phyloP scores from a whole-genome alignment of 1,139 yeast species.

The Blastobotrys elegans region DNA sequence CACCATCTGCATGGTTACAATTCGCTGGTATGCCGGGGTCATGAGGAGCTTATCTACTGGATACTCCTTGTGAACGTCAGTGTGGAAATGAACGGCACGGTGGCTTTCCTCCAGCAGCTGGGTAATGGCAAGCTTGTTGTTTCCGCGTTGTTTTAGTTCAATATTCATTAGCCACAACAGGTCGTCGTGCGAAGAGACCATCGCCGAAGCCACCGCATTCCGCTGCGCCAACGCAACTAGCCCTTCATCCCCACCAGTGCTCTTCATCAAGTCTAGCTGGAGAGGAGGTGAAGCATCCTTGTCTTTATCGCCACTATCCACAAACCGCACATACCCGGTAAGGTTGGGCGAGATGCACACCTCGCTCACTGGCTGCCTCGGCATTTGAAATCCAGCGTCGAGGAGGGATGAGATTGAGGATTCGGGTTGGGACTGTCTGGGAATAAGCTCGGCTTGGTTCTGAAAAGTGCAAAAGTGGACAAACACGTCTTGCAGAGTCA shows the following conservation, averaged over 20 bases:
- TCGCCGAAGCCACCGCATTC: slow-evolving; percentile 64
- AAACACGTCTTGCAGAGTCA: slow-evolving; percentile 24
- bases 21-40: slow-evolving; percentile 66
- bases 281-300: no score
- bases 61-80: slow-evolving; percentile 58
- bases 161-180: slow-evolving; percentile 49
- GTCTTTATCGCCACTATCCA: slow-evolving; percentile 7
- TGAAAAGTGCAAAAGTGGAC: slow-evolving; percentile 19
- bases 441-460: slow-evolving; percentile 20
- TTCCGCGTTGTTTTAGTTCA: slow-evolving; percentile 4
- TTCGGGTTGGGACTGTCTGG: slow-evolving; percentile 18
- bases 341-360: slow-evolving; percentile 34
- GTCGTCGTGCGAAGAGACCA: slow-evolving; percentile 63
- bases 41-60: slow-evolving; percentile 67
- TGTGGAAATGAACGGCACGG: slow-evolving; percentile 60
- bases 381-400: slow-evolving; percentile 52
- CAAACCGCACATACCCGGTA: slow-evolving; percentile 43
- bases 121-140: slow-evolving; percentile 14
- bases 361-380: slow-evolving; percentile 3
- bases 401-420: slow-evolving; percentile 40
- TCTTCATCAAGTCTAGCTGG: slow-evolving; percentile 19
- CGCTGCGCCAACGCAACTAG: slow-evolving; percentile 60
- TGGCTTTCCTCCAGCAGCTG: slow-evolving; percentile 59
- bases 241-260: slow-evolving; percentile 25
- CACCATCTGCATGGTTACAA: slow-evolving; percentile 54